Percentiles rank a stretch among this genome's conserved stretches.
Evolutionary conservation across 2,329 filamentous ascomycete genomes (phyloP).

Genomic region (Arachnomyces sp.): DNA sequence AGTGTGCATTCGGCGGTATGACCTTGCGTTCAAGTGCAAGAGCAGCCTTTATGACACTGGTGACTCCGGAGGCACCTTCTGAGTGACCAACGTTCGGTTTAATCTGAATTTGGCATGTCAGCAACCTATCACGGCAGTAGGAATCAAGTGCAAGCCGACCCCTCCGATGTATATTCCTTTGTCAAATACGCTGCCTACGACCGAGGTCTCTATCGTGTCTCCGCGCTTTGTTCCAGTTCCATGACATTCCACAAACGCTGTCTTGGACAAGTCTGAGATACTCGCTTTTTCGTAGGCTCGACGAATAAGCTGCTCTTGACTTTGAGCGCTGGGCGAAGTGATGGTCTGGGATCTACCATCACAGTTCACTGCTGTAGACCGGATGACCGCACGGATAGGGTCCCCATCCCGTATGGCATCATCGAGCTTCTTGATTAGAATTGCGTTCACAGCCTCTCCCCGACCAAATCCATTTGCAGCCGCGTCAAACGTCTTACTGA

Average conservation of each 20-base stretch:
- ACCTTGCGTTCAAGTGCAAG: constrained; percentile 12
- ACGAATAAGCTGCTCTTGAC: constrained; percentile 14
- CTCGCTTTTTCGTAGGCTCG: constrained; percentile 7
- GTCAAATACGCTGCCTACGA: constrained; percentile 35
- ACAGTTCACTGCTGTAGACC: constrained; percentile 9
- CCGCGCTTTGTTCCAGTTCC: constrained; percentile 25
- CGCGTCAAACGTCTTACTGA: constrained; percentile 42
- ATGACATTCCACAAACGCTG: constrained; percentile 29
- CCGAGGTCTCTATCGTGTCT: constrained; percentile 29
- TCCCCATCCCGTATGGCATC: constrained; percentile 41
- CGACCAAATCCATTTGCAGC: constrained; percentile 46
- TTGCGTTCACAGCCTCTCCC: constrained; percentile 40
- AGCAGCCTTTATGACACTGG: constrained; percentile 14
- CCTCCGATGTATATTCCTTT: constrained; percentile 10
- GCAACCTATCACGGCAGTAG: not conserved
- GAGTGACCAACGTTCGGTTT: constrained; percentile 12
- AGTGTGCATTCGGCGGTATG: constrained; percentile 15
- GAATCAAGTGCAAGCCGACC: constrained; percentile 8
- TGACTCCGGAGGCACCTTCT: constrained; percentile 14
- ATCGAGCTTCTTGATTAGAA: constrained; percentile 41
- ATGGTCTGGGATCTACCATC: constrained; percentile 12
- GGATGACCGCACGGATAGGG: constrained; percentile 25
- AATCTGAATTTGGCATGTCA: not conserved
- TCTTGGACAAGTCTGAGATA: constrained; percentile 14
- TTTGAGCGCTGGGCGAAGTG: constrained; percentile 7